phyloP scores from a whole-genome alignment of 1,284 basidiomycete genomes.

The Hemileia vastatrix region DNA sequence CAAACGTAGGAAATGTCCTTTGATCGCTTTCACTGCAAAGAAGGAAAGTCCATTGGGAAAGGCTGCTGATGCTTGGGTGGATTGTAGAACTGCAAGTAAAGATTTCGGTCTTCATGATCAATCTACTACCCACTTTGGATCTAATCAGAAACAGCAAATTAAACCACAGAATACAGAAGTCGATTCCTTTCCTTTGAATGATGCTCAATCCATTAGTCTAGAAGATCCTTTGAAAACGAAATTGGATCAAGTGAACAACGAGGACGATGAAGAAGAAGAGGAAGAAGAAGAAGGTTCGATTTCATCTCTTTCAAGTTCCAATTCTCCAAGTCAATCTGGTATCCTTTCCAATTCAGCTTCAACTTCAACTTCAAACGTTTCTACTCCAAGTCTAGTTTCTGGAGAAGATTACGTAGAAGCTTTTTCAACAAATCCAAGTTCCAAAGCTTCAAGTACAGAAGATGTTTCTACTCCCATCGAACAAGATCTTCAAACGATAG shows the following conservation, averaged over 20 bases:
- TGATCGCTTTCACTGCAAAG: slow-evolving; percentile 44
- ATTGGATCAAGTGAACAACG: slow-evolving; percentile 37
- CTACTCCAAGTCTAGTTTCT: slow-evolving; percentile 21
- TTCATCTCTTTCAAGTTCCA: slow-evolving; percentile 8
- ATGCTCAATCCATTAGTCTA: not conserved
- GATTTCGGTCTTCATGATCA: not conserved
- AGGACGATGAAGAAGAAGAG: slow-evolving; percentile 26
- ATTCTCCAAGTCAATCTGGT: slow-evolving; percentile 16
- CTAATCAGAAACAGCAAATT: not conserved
- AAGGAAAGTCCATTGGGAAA: slow-evolving; percentile 38
- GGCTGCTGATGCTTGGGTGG: slow-evolving; percentile 42
- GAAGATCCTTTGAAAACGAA: too few relatives aligned
- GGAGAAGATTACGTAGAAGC: slow-evolving; percentile 21
- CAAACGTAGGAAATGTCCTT: slow-evolving; percentile 35
- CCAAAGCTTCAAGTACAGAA: not conserved
- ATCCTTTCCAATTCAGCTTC: not conserved
- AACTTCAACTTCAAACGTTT: not conserved
- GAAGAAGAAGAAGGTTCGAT: not conserved
- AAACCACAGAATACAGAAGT: not conserved
- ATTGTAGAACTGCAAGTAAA: slow-evolving; percentile 26
- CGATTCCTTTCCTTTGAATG: not conserved
- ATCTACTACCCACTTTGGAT: not conserved
- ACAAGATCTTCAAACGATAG: not conserved
- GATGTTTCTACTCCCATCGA: not conserved
- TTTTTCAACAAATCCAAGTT: not conserved